phyloP scores from a whole-genome alignment of 2,329 filamentous ascomycete species.

The Amphichorda felina region DNA sequence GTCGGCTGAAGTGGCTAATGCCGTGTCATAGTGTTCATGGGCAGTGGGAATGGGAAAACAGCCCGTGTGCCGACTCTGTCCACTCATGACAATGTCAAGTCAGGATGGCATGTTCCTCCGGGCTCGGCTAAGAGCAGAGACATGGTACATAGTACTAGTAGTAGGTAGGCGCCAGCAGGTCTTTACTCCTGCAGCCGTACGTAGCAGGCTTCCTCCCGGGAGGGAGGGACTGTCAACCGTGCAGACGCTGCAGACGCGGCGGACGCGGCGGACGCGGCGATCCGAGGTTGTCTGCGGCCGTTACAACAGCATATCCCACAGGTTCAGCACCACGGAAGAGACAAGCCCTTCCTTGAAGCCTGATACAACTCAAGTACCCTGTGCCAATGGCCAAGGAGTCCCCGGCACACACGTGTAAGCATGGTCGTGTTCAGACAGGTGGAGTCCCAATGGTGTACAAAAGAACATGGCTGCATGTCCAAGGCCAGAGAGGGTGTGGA shows the following conservation, averaged over 20 bases:
- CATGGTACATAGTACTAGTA: too few species aligned
- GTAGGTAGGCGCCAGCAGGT: too few species aligned
- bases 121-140: conserved; percentile 3
- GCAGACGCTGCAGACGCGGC: conserved; percentile 1
- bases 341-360: background rate
- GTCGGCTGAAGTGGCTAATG: conserved; percentile 4
- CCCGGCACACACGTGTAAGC: background rate
- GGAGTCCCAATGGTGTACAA: background rate
- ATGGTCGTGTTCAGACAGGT: background rate
- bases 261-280: conserved; percentile 2
- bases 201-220: background rate
- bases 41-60: background rate
- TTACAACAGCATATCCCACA: background rate
- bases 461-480: too few species aligned
- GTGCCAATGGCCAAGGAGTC: background rate
- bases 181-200: background rate
- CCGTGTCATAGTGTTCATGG: background rate
- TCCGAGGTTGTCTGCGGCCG: background rate
- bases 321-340: background rate
- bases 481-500: too few species aligned
- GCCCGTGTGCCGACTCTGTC: background rate
- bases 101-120: background rate
- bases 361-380: too few species aligned
- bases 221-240: background rate
- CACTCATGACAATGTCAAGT: background rate